Percentiles rank a stretch among this genome's conserved stretches.
phyloP scores from a whole-genome alignment of 345 rosid species.

The Pseudoturritis turrita region DNA sequence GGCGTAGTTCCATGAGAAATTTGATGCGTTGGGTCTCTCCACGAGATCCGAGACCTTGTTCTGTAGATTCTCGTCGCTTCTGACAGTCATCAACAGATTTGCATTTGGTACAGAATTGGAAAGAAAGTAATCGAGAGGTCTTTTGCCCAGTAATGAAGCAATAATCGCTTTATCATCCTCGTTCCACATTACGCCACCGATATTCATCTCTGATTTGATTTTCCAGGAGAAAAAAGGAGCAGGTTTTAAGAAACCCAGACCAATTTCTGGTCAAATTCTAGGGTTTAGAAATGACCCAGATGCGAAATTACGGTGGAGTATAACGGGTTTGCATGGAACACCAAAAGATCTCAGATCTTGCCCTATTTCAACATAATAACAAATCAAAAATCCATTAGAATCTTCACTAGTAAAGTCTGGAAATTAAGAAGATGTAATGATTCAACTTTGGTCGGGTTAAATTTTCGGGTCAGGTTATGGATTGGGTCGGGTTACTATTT shows the following conservation, averaged over 20 bases:
- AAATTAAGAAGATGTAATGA: too few species aligned
- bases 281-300: constrained; percentile 7
- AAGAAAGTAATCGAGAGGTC: constrained; percentile 66
- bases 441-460: too few species aligned
- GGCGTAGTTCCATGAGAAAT: constrained; percentile 88
- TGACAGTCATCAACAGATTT: constrained; percentile 48
- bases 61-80: constrained; percentile 63
- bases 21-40: constrained; percentile 53
- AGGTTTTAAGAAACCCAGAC: constrained; percentile 2
- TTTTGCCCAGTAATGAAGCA: constrained; percentile 60
- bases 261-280: neutral
- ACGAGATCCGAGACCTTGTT: constrained; percentile 87
- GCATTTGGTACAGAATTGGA: constrained; percentile 60
- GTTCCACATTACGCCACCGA: constrained; percentile 50
- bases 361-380: too few species aligned
- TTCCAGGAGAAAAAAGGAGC: too few species aligned
- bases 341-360: constrained; percentile 29
- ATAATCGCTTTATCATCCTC: constrained; percentile 66
- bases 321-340: constrained; percentile 28
- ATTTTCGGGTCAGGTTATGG: too few species aligned
- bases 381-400: too few species aligned
- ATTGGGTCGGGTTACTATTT: too few species aligned
- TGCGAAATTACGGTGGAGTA: neutral
- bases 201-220: too few species aligned
- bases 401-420: too few species aligned